Evolutionary conservation across 2,329 filamentous ascomycete species (phyloP), one percentile per base, ranked within the genome.

Genomic region (Mycosphaerella arachidis): DNA sequence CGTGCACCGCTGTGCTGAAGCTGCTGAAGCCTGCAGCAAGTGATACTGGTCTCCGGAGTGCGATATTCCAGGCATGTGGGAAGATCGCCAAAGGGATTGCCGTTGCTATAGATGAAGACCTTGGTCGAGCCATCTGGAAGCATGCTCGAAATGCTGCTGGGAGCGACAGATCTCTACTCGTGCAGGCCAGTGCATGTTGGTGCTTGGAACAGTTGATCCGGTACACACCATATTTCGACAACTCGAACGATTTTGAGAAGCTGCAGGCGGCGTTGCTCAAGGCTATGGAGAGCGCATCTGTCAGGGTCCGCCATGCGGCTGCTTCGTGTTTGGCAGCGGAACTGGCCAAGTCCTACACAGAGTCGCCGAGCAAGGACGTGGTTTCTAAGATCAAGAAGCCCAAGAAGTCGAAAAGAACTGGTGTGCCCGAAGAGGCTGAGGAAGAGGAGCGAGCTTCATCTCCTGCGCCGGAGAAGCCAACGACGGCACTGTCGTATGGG

Each of bases 51-150:
- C 78, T 96, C 57, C 86, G 92, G 61, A 90, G 89, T 16, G 87
- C 90, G 18, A 82, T 92, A 24, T 91, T 96, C 70, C 83, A 81
- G 48, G 85, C 91, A 0, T 76, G 96, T 53, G 86, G 84, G 46
- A 92, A 92, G 76, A 84, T 97, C 45, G 81, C 88, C 29, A 82
- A 82, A 60, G 93, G 92, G 74, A 85, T 97, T 30, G 83, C 84
- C 57, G 81, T 82, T 5, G 91, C 90, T 61, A 82, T 93, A 68
- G 94, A 99, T 68, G 94, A 99, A 74, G 81, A 79, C 57, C 81
- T 92, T 40, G 90, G 90, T n/a, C 86, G 92, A 70, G 92, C 97
- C 73, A 85, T 95, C 16, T 97, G 92, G 91, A 99, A 97, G 75
- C 90, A 93, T 73, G 88, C 87, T 29, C 86, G 94, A 63, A 91